Conservation (phyloP, 2,329 filamentous ascomycete species). For the Fusarium sp. region DNA sequence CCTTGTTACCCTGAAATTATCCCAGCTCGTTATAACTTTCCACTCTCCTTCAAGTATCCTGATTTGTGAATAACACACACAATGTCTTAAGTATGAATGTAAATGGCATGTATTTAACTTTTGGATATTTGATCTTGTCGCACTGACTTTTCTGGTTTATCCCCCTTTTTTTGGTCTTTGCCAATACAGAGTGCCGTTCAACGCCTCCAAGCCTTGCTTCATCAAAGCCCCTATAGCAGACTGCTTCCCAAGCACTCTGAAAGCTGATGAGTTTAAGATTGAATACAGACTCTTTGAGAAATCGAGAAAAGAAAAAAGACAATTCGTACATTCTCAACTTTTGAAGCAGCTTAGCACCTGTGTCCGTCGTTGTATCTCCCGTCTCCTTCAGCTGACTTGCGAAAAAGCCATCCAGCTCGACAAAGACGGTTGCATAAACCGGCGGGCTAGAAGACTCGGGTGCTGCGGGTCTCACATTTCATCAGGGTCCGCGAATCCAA, state of each 20-base stretch:
- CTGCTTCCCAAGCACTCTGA: not conserved
- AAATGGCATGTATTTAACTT: not conserved
- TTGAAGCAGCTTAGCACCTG: not conserved
- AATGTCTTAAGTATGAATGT: not conserved
- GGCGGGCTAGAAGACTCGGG: not conserved
- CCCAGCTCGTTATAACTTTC: not conserved
- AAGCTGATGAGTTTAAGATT: not conserved
- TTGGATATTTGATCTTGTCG: not conserved
- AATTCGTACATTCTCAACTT: not conserved
- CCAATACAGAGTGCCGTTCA: not conserved
- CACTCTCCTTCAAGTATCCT: not conserved
- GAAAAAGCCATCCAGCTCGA: not conserved
- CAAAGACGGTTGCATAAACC: not conserved
- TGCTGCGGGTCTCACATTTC: not conserved
- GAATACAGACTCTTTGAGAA: not conserved
- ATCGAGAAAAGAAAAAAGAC: slow-evolving; percentile 10
- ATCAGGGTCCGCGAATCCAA: not conserved
- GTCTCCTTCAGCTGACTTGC: not conserved
- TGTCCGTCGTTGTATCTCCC: not conserved
- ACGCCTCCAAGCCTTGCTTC: not conserved
- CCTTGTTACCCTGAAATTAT: not conserved
- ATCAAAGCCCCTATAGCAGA: not conserved
- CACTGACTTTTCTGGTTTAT: not conserved
- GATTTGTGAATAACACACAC: not conserved
- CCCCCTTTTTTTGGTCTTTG: not conserved